Percentiles rank a stretch among this genome's conserved stretches.
Evolutionary conservation across 169 alveolate species (phyloP).

Genomic region (Neospora caninum): DNA sequence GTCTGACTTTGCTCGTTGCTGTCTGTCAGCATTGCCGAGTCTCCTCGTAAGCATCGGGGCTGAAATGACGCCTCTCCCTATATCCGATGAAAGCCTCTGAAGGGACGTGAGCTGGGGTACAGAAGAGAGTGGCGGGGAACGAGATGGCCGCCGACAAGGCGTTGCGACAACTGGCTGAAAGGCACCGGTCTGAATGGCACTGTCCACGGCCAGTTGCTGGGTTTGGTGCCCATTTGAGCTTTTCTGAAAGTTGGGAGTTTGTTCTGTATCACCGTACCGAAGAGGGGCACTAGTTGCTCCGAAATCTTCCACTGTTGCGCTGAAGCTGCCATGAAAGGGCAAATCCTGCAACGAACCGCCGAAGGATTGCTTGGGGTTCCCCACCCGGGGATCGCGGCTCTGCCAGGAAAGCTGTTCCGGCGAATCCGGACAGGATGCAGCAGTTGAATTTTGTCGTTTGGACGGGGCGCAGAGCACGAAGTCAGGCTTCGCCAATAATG

Average conservation of each 20-base stretch:
- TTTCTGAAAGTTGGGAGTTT: not conserved
- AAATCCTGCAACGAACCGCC: not conserved
- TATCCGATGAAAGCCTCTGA: not conserved
- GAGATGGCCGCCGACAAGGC: not conserved
- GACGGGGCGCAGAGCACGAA: too few relatives aligned
- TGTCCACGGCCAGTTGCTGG: not conserved
- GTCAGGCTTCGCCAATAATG: too few relatives aligned
- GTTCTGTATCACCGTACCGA: not conserved
- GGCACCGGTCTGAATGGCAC: not conserved
- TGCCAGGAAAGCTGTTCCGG: too few relatives aligned
- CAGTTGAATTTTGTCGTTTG: too few relatives aligned
- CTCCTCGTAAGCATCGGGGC: not conserved
- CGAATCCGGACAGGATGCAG: too few relatives aligned
- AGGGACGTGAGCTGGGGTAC: not conserved
- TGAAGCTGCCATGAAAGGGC: constrained; percentile 17
- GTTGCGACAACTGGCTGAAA: not conserved
- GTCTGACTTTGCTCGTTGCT: not conserved
- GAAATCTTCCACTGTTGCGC: not conserved
- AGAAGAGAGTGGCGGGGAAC: not conserved
- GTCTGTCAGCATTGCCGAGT: not conserved
- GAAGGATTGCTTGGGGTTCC: not conserved
- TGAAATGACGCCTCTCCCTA: not conserved
- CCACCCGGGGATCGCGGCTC: too few relatives aligned
- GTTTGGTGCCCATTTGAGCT: not conserved
- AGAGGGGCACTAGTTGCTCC: not conserved